phyloP scores from a whole-genome alignment of 75 land plant genomes.

The Pinus tabuliformis region DNA sequence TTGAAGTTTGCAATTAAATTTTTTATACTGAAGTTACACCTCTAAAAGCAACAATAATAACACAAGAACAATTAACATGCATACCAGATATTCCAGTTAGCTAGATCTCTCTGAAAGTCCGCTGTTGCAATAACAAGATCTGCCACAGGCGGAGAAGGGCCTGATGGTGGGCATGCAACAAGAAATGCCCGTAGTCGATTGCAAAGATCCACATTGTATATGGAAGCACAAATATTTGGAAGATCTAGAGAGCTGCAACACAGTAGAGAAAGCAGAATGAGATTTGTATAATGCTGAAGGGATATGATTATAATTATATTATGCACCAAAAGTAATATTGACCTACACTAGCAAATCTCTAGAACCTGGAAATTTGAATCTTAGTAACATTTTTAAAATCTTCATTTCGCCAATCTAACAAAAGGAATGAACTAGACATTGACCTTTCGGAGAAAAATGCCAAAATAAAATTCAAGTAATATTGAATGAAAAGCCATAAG shows the following conservation, averaged over 20 bases:
- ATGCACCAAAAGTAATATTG: neutral
- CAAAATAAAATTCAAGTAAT: too few relatives aligned
- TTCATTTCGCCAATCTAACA: neutral
- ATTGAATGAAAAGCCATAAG: too few relatives aligned
- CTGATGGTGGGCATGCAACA: conserved; percentile 84
- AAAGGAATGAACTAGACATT: neutral
- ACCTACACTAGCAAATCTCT: too few relatives aligned
- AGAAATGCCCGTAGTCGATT: conserved; percentile 78
- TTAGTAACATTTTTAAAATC: neutral
- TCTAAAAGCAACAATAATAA: neutral
- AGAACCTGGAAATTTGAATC: neutral
- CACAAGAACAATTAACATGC: neutral
- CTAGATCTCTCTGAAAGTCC: conserved; percentile 84
- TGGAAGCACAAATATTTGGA: conserved; percentile 81
- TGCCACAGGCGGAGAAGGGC: conserved; percentile 78
- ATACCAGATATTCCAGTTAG: conserved; percentile 71
- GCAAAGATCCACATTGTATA: conserved; percentile 81
- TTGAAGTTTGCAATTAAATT: neutral
- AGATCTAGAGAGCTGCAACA: conserved; percentile 83
- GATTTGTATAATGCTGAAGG: neutral
- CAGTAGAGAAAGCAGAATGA: neutral
- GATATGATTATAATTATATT: neutral
- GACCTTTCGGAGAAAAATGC: too few relatives aligned
- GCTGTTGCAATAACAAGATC: conserved; percentile 93
- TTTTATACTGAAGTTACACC: neutral